Conservation (phyloP, 202 grass and related monocot species). For the Tripidium arundinaceum region DNA sequence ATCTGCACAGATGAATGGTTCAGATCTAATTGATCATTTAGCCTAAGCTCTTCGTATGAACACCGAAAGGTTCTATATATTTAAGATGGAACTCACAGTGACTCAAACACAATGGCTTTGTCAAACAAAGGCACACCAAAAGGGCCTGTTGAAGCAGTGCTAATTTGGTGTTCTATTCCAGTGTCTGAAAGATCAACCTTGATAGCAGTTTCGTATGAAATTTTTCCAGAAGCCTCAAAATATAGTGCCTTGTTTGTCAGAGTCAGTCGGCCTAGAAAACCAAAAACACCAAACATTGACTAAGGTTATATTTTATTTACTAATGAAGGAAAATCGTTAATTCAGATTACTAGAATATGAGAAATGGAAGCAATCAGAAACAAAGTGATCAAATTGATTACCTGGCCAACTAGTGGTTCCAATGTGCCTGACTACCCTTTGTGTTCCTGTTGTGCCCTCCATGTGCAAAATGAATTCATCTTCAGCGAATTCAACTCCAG, state of each 20-base stretch:
- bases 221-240: slow-evolving; percentile 66
- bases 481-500: slow-evolving; percentile 58
- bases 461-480: slow-evolving; percentile 84
- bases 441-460: slow-evolving; percentile 65
- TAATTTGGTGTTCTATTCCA: slow-evolving; percentile 61
- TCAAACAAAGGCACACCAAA: slow-evolving; percentile 80
- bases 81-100: slow-evolving; percentile 61
- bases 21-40: background rate
- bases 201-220: slow-evolving; percentile 68
- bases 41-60: background rate
- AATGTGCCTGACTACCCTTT: slow-evolving; percentile 73
- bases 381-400: slow-evolving; percentile 29
- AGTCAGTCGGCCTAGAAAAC: slow-evolving; percentile 60
- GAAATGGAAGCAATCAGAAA: background rate
- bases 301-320: background rate
- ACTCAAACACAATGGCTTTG: too few species aligned
- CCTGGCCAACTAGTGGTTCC: slow-evolving; percentile 74
- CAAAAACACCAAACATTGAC: background rate
- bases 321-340: background rate
- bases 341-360: background rate
- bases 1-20: slow-evolving; percentile 47
- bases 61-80: background rate
- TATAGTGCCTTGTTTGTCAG: slow-evolving; percentile 86
- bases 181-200: slow-evolving; percentile 62
- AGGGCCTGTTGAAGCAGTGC: slow-evolving; percentile 73